Base-by-base conservation (phyloP, 78 protist species). In the Diacronema lutheri region DNA sequence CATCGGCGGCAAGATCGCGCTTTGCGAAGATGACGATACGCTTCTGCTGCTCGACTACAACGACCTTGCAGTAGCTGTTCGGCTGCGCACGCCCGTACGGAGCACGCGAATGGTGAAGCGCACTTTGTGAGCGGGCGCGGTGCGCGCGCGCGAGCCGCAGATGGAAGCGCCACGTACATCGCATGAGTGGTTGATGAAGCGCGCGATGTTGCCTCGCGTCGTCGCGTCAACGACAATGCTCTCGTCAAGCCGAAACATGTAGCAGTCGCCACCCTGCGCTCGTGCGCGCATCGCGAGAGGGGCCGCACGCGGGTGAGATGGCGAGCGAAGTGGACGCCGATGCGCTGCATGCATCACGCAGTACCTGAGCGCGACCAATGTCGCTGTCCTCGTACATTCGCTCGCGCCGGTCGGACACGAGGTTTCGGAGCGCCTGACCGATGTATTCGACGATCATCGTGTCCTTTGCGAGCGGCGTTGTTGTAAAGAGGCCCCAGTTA, bases 161-260 rank as follows among this genome's bases (percentile, higher is more conserved):
- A n/a, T n/a, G n/a, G n/a, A n/a, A n/a, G n/a, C n/a, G n/a, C n/a
- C n/a, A n/a, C n/a, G n/a, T n/a, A n/a, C n/a, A 14, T 93, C 97
- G 88, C 99, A 98, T 77, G 93, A 88, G 89, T 98, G 99, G 85
- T 98, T 98, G 60, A 98, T 98, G 89, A 94, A 98, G 50, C 99
- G 88, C 12, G 99, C 99, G 0, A 93, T 35, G 90, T 91, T 92
- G 26, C 99, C 99, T 31, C 55, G 84, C 41, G 56, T 25, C 14
- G 98, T 97, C 29, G 99, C 97, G 77, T 98, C 99, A 4, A 97
- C 87, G 40, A 98, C 92, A 10, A 40, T 16, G n/a, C 90, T 91
- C 1, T 86, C 92, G 77, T 97, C 98, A 1, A 97, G 31, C 10
- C 97, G 87, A 90, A 98, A 98, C 60, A 98, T 78, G 88, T 98